phyloP scores from a whole-genome alignment of 2,329 filamentous ascomycete genomes.

The Xylaria sp. region DNA sequence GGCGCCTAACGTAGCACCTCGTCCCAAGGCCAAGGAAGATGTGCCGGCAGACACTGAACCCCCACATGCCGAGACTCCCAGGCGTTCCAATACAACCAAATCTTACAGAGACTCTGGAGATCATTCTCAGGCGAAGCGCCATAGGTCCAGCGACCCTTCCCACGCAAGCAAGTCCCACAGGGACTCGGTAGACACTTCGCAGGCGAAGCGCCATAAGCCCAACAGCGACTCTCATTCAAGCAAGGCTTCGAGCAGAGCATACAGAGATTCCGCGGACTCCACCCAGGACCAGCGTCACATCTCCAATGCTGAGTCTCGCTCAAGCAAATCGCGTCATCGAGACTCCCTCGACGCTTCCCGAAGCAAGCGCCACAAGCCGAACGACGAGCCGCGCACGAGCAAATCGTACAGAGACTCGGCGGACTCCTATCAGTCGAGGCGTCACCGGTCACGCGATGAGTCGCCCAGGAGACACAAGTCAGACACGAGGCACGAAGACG shows the following conservation, averaged over 20 bases:
- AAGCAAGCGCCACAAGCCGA: no score
- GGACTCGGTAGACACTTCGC: not conserved
- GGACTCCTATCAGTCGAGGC: slow-evolving; percentile 15
- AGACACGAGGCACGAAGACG: slow-evolving; percentile 18
- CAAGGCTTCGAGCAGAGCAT: not conserved
- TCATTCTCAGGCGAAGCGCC: slow-evolving; percentile 26
- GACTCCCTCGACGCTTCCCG: not conserved
- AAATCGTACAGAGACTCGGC: not conserved
- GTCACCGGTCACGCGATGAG: slow-evolving; percentile 16
- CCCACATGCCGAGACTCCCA: slow-evolving; percentile 37
- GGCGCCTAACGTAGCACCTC: slow-evolving; percentile 22
- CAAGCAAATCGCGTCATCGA: not conserved
- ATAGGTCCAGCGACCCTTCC: slow-evolving; percentile 7
- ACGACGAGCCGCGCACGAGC: not conserved
- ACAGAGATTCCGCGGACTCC: slow-evolving; percentile 4
- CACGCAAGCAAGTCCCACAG: not conserved
- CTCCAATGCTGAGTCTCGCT: slow-evolving; percentile 1
- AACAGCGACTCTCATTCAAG: not conserved
- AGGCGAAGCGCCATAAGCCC: not conserved
- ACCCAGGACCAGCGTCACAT: slow-evolving; percentile 19
- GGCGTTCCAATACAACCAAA: slow-evolving; percentile 38
- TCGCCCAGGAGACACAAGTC: slow-evolving; percentile 24
- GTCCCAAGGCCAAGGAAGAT: slow-evolving; percentile 23
- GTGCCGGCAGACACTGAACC: no score
- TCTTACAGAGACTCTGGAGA: slow-evolving; percentile 37